Percentiles rank a stretch among this genome's conserved stretches.
Conservation (phyloP, 805 yeast genomes). For the Huiozyma sinensis region DNA sequence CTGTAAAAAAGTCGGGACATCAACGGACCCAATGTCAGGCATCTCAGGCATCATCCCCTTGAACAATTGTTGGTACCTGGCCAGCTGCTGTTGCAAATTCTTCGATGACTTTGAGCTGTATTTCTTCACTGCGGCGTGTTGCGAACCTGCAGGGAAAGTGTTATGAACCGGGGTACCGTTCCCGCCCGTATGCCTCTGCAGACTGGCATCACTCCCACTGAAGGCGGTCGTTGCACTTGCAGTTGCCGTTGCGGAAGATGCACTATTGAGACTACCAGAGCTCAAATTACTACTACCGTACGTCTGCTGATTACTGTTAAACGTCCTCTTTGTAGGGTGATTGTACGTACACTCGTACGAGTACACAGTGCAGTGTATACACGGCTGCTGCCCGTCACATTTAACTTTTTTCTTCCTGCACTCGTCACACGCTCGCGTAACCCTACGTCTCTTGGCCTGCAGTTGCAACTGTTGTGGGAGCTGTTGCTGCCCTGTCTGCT, state of each 20-base stretch:
- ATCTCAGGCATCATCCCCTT: constrained; percentile 18
- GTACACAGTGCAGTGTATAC: constrained; percentile 82
- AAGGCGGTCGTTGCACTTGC: not conserved
- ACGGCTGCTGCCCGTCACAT: constrained; percentile 78
- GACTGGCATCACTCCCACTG: not conserved
- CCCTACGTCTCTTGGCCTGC: constrained; percentile 29
- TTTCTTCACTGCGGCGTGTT: constrained; percentile 2
- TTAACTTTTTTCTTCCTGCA: constrained; percentile 65
- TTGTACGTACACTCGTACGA: constrained; percentile 77
- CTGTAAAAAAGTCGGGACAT: constrained; percentile 19
- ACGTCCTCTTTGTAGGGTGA: constrained; percentile 43
- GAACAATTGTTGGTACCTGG: constrained; percentile 17
- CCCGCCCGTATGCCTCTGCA: not conserved
- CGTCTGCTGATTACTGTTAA: not conserved
- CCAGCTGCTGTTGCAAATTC: constrained; percentile 9
- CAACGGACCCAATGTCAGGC: constrained; percentile 18
- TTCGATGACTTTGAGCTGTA: constrained; percentile 8
- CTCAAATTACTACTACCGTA: not conserved
- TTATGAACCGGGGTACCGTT: not conserved
- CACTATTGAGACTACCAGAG: not conserved
- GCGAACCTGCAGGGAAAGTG: not conserved
- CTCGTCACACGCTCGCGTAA: constrained; percentile 37
- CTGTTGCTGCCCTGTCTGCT: not conserved
- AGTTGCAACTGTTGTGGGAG: constrained; percentile 4
- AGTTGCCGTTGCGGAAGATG: not conserved